Conservation (phyloP, 2,329 filamentous ascomycete genomes). For the Chaetomium olivaceum region DNA sequence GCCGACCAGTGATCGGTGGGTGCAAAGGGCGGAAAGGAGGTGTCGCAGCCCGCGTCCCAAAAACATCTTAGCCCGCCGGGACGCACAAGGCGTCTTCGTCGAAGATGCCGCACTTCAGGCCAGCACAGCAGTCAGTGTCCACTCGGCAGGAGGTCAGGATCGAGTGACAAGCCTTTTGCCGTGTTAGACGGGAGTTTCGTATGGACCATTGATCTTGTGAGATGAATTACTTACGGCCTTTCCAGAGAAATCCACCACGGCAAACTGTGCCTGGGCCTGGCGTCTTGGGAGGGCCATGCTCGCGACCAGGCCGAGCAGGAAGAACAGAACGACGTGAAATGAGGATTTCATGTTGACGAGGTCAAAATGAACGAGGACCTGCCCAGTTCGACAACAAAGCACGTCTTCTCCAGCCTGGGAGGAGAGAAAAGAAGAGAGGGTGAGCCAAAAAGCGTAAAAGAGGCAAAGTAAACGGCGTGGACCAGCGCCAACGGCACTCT, state of each 20-base stretch:
- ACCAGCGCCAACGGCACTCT: not conserved
- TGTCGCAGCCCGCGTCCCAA: not conserved
- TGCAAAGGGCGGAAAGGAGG: not conserved
- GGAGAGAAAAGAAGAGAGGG: not conserved
- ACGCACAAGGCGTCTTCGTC: conserved; percentile 28
- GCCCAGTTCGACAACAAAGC: not conserved
- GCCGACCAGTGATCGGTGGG: not conserved
- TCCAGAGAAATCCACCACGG: conserved; percentile 12
- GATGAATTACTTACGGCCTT: conserved; percentile 10
- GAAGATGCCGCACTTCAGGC: conserved; percentile 22
- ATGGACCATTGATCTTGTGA: too few relatives aligned
- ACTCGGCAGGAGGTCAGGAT: conserved; percentile 25
- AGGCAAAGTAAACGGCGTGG: not conserved
- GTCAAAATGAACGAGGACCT: not conserved
- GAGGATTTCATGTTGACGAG: conserved; percentile 20
- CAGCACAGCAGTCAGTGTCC: conserved; percentile 25
- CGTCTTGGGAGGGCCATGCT: conserved; percentile 21
- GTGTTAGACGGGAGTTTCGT: not conserved
- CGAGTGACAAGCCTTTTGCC: conserved; percentile 23
- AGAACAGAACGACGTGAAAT: conserved; percentile 16
- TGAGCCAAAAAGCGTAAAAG: not conserved
- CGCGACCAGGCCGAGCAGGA: conserved; percentile 23
- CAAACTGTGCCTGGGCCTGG: not conserved
- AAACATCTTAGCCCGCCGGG: conserved; percentile 14
- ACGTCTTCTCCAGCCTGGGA: conserved; percentile 8